Evolutionary conservation across 2,329 filamentous ascomycete genomes (phyloP).

Genomic region (Sphaerostilbella broomeana): DNA sequence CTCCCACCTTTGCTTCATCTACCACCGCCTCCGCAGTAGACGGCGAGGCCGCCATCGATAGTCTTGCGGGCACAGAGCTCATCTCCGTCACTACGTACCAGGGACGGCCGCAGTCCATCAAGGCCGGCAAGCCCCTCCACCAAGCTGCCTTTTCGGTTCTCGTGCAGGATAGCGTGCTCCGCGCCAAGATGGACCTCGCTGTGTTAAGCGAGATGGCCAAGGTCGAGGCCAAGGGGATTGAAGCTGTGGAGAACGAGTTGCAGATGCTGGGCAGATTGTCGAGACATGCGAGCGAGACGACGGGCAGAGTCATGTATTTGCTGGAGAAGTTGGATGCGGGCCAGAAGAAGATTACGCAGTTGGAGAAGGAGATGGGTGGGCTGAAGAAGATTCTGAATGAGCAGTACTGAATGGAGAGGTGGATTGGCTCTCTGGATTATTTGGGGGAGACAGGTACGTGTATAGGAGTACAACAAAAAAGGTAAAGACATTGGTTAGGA

Average conservation of each 20-base stretch:
- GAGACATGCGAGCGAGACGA: constrained; percentile 62
- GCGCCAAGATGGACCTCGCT: constrained; percentile 65
- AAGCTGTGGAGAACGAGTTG: constrained; percentile 74
- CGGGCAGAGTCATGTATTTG: constrained; percentile 62
- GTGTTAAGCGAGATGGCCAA: constrained; percentile 63
- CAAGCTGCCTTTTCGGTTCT: constrained; percentile 72
- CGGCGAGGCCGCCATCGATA: constrained; percentile 70
- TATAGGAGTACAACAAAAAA: too few species aligned
- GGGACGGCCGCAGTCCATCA: constrained; percentile 72
- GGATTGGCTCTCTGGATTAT: too few species aligned
- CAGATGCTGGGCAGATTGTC: constrained; percentile 62
- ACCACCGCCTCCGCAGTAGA: constrained; percentile 41
- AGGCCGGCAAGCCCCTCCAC: constrained; percentile 79
- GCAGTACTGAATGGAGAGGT: constrained; percentile 33
- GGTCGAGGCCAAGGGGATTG: constrained; percentile 66
- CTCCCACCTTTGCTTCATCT: constrained; percentile 63
- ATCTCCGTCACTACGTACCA: constrained; percentile 67
- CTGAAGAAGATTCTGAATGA: constrained; percentile 60
- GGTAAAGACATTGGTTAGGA: too few species aligned
- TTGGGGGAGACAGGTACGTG: too few species aligned
- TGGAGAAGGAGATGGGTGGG: constrained; percentile 63
- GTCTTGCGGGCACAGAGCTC: constrained; percentile 77
- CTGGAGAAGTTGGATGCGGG: constrained; percentile 65
- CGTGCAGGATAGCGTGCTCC: constrained; percentile 63
- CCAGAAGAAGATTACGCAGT: constrained; percentile 66